A percentile compares a stretch with the other conserved stretches of the same genome.
Evolutionary conservation across 2,329 filamentous ascomycete genomes (phyloP).

Genomic region (Fusarium tjaetaba): DNA sequence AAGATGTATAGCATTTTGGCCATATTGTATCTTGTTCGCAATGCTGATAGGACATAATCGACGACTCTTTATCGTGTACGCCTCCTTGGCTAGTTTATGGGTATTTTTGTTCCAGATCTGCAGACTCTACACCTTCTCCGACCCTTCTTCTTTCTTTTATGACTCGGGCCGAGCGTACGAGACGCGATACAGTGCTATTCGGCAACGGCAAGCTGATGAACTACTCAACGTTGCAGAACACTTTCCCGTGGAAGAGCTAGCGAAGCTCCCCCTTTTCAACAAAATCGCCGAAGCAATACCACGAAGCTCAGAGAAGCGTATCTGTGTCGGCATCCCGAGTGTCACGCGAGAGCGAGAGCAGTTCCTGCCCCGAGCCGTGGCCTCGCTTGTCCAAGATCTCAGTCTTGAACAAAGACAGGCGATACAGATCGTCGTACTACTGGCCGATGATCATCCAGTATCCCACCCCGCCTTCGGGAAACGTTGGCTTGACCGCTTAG

Average conservation of each 20-base stretch:
- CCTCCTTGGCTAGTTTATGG: slow-evolving; percentile 17
- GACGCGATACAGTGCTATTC: slow-evolving; percentile 36
- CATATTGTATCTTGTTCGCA: rapidly evolving
- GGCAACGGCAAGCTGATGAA: slow-evolving; percentile 37
- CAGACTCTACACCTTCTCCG: slow-evolving; percentile 33
- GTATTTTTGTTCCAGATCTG: slow-evolving; percentile 37
- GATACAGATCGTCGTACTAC: slow-evolving; percentile 43
- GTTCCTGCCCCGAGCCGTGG: slow-evolving; percentile 41
- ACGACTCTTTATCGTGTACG: background rate
- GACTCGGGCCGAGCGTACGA: slow-evolving; percentile 36
- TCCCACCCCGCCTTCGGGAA: slow-evolving; percentile 44
- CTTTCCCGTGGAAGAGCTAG: background rate
- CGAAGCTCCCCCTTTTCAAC: background rate
- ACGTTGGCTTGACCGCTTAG: slow-evolving; percentile 43
- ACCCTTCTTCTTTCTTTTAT: slow-evolving; percentile 44
- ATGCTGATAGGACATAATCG: background rate
- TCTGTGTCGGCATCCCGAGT: slow-evolving; percentile 46
- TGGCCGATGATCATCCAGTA: slow-evolving; percentile 43
- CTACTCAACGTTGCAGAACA: slow-evolving; percentile 24
- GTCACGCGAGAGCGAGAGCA: slow-evolving; percentile 40
- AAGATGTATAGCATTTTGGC: too few relatives aligned
- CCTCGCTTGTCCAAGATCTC: slow-evolving; percentile 45
- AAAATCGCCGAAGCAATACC: background rate
- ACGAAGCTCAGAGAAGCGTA: background rate
- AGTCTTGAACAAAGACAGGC: slow-evolving; percentile 39